phyloP scores from a whole-genome alignment of 495 filamentous ascomycete species.

The Glonium stellatum region DNA sequence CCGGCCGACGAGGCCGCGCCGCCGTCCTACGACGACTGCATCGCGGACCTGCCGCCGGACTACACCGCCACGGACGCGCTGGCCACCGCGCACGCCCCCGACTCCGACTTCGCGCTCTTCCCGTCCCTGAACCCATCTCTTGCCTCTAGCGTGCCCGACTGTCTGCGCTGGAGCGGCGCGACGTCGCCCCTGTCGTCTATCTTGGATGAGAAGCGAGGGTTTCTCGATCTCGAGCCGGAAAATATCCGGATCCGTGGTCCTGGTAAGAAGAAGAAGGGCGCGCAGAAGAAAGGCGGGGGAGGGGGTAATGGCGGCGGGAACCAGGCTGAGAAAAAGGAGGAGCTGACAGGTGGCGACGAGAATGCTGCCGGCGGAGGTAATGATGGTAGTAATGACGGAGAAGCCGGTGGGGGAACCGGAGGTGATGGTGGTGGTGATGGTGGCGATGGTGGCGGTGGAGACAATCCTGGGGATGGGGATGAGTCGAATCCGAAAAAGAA shows the following conservation, averaged over 20 bases:
- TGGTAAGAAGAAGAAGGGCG: too few species aligned
- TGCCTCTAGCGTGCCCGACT: conserved; percentile 19
- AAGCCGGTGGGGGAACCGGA: conserved; percentile 27
- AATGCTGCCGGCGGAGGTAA: conserved; percentile 26
- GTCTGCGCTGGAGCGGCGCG: conserved; percentile 22
- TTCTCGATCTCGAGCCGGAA: conserved; percentile 17
- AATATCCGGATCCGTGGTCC: too few species aligned
- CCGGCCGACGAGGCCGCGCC: conserved; percentile 16
- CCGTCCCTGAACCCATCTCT: conserved; percentile 24
- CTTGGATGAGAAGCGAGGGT: conserved; percentile 23
- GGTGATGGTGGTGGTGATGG: conserved; percentile 34
- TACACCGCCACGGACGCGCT: conserved; percentile 33
- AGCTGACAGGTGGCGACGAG: conserved; percentile 32
- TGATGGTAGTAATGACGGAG: conserved; percentile 27
- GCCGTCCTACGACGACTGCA: conserved; percentile 31
- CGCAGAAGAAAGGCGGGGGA: conserved; percentile 33
- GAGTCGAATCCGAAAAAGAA: conserved; percentile 30
- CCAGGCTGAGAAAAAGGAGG: conserved; percentile 44
- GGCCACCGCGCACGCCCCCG: conserved; percentile 22
- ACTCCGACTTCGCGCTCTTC: conserved; percentile 19
- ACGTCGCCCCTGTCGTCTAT: conserved; percentile 23
- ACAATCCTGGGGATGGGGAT: conserved; percentile 30
- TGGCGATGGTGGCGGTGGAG: conserved; percentile 31
- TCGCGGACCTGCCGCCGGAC: conserved; percentile 32
- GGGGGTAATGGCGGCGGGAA: conserved; percentile 25